Conservation (phyloP, 345 rosid species). For the Pistacia integerrima region DNA sequence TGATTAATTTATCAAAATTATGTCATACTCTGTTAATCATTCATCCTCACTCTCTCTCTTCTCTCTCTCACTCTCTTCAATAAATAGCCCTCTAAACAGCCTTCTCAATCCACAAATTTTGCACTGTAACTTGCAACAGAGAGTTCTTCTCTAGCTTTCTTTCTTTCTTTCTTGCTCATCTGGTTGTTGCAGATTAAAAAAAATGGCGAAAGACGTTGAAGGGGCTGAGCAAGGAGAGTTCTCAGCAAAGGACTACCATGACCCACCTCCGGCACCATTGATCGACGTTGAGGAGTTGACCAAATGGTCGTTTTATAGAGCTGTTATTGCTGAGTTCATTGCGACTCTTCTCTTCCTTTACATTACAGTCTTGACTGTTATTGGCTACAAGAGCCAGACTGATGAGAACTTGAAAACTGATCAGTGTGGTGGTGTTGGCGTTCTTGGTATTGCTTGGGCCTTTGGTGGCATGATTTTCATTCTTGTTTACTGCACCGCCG, state of each 20-base stretch:
- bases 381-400: slow-evolving; percentile 71
- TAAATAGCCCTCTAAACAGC: slow-evolving; percentile 25
- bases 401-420: slow-evolving; percentile 25
- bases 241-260: slow-evolving; percentile 63
- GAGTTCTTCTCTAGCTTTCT: not conserved
- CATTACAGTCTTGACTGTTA: slow-evolving; percentile 70
- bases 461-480: slow-evolving; percentile 96
- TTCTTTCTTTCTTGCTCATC: not conserved
- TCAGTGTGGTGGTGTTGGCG: slow-evolving; percentile 76
- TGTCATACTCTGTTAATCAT: slow-evolving; percentile 20
- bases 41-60: not conserved
- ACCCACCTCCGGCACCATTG: slow-evolving; percentile 74
- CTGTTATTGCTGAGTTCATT: slow-evolving; percentile 77
- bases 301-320: slow-evolving; percentile 79
- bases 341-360: slow-evolving; percentile 86
- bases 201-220: not conserved
- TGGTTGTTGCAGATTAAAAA: not conserved
- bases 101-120: not conserved
- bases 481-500: slow-evolving; percentile 94
- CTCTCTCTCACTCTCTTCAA: not conserved
- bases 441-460: slow-evolving; percentile 94
- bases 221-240: slow-evolving; percentile 35
- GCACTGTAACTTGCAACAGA: not conserved
- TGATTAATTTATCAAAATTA: slow-evolving; percentile 6
- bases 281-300: slow-evolving; percentile 58